phyloP scores from a whole-genome alignment of 768 basidiomycete species.

The Lactarius vividus region DNA sequence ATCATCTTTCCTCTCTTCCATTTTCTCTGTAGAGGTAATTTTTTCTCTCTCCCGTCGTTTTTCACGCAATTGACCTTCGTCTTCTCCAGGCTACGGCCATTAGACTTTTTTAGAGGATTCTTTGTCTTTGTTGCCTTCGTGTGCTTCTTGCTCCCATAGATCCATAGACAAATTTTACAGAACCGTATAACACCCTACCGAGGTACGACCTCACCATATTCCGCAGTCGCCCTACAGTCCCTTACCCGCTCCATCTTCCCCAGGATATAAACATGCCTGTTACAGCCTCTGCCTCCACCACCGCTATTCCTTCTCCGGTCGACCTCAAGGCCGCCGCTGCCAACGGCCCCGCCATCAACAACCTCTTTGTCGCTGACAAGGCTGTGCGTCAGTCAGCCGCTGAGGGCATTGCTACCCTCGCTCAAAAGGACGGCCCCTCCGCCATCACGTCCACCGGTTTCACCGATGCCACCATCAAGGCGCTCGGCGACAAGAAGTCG shows the following conservation, averaged over 20 bases:
- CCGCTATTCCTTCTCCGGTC: constrained; percentile 59
- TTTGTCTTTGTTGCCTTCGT: constrained; percentile 49
- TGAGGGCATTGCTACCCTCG: constrained; percentile 63
- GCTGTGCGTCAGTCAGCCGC: constrained; percentile 71
- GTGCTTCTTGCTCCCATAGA: constrained; percentile 38
- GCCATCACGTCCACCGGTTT: constrained; percentile 70
- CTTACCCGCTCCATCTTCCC: neutral
- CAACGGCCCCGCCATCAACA: constrained; percentile 50
- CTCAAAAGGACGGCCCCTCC: constrained; percentile 81
- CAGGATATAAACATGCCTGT: constrained; percentile 75
- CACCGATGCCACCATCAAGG: constrained; percentile 72
- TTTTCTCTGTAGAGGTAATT: constrained; percentile 38
- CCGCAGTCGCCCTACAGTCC: neutral
- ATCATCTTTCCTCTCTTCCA: constrained; percentile 35
- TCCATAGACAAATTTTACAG: constrained; percentile 31
- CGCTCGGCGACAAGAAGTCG: constrained; percentile 93
- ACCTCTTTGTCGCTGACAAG: constrained; percentile 86
- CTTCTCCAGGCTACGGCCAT: constrained; percentile 39
- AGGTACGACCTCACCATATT: constrained; percentile 37
- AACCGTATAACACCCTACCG: constrained; percentile 38
- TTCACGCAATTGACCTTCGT: neutral
- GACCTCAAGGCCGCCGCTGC: constrained; percentile 60
- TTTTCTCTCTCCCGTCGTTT: constrained; percentile 25
- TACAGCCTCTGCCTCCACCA: constrained; percentile 59
- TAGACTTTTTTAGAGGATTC: constrained; percentile 60